phyloP scores from a whole-genome alignment of 2,329 filamentous ascomycete genomes.

The Alternaria sp. region DNA sequence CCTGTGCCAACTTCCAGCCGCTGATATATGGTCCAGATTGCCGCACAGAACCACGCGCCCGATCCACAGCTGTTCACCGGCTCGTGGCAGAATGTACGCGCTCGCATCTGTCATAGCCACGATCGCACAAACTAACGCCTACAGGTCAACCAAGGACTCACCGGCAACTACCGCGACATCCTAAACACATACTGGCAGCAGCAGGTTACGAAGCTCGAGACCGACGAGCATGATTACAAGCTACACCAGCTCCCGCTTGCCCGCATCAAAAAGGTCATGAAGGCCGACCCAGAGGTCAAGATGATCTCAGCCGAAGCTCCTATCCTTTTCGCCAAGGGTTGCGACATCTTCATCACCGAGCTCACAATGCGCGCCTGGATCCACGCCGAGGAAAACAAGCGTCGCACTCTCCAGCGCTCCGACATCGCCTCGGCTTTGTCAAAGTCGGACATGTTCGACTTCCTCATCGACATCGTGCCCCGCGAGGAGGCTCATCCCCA shows the following conservation, averaged over 20 bases:
- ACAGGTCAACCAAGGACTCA: constrained; percentile 93
- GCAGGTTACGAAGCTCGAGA: constrained; percentile 93
- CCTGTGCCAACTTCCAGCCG: constrained; percentile 13
- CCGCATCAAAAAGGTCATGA: constrained; percentile 99
- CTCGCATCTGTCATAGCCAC: not conserved
- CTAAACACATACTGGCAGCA: constrained; percentile 99
- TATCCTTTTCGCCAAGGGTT: constrained; percentile 97
- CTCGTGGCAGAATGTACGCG: constrained; percentile 85
- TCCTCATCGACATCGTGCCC: constrained; percentile 97
- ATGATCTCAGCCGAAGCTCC: constrained; percentile 99
- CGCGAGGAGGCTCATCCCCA: constrained; percentile 89
- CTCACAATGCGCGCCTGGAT: constrained; percentile 99
- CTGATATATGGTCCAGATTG: constrained; percentile 68
- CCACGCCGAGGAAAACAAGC: constrained; percentile 98
- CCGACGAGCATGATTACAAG: constrained; percentile 97
- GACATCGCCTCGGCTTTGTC: constrained; percentile 95
- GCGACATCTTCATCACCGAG: constrained; percentile 99
- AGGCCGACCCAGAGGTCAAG: constrained; percentile 98
- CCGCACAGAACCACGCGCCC: constrained; percentile 86
- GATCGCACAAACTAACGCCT: constrained; percentile 28
- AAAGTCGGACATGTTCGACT: constrained; percentile 99
- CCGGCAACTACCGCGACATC: constrained; percentile 93
- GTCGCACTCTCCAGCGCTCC: constrained; percentile 89
- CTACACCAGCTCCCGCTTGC: constrained; percentile 94
- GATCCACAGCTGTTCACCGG: constrained; percentile 89